phyloP scores from a whole-genome alignment of 1,284 basidiomycete species.

The Papiliotrema laurentii region DNA sequence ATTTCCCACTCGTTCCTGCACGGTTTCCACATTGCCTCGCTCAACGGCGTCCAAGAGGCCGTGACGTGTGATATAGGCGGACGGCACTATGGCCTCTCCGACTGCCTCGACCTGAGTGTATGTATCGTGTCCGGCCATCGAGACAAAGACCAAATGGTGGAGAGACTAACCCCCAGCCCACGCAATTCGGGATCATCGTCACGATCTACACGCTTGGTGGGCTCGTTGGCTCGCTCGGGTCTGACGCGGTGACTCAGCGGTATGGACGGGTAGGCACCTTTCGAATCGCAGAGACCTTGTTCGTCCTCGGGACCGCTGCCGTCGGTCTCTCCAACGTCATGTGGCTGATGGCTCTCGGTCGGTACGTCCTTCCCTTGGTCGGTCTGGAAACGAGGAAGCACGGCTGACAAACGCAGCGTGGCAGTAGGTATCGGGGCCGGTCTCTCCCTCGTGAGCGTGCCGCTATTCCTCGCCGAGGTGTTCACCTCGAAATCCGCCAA shows the following conservation, averaged over 20 bases:
- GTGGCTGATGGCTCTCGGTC: slow-evolving; percentile 12
- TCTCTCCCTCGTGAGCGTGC: slow-evolving; percentile 43
- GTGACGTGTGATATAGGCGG: slow-evolving; percentile 14
- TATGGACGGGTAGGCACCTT: slow-evolving; percentile 15
- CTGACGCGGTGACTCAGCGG: slow-evolving; percentile 10
- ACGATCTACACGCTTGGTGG: slow-evolving; percentile 49
- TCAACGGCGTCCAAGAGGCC: slow-evolving; percentile 29
- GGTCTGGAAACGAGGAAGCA: background rate
- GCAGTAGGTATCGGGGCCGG: slow-evolving; percentile 46
- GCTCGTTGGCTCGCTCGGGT: slow-evolving; percentile 31
- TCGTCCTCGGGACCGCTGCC: slow-evolving; percentile 7
- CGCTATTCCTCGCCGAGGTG: slow-evolving; percentile 43
- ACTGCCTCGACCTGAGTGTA: background rate
- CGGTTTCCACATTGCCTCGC: slow-evolving; percentile 26
- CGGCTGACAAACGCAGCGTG: slow-evolving; percentile 12
- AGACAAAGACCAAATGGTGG: background rate
- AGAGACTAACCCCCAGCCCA: slow-evolving; percentile 8
- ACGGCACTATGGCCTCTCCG: background rate
- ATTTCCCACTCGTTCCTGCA: slow-evolving; percentile 23
- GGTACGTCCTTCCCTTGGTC: slow-evolving; percentile 10
- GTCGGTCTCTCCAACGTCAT: slow-evolving; percentile 15
- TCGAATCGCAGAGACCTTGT: slow-evolving; percentile 7
- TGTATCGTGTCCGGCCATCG: background rate
- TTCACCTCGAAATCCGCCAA: slow-evolving; percentile 34
- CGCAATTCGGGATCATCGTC: slow-evolving; percentile 41